phyloP scores from a whole-genome alignment of 352 stramenopile genomes.

The Nothophytophthora sp. region DNA sequence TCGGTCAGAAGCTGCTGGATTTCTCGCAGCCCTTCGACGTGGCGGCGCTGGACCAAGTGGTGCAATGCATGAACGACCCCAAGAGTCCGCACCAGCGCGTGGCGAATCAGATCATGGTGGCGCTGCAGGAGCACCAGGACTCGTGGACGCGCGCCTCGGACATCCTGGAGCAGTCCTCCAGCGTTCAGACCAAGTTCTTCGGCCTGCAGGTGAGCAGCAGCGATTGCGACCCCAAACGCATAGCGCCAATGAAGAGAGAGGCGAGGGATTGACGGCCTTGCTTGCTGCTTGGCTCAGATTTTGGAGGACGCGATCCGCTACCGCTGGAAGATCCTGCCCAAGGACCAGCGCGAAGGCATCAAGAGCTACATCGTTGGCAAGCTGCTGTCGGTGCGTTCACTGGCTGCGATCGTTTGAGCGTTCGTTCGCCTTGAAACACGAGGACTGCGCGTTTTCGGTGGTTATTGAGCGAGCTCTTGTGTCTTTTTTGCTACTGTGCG shows the following conservation, averaged over 20 bases:
- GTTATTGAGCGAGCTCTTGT: not conserved
- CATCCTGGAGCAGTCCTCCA: conserved; percentile 95
- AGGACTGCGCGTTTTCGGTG: not conserved
- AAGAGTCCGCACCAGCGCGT: conserved; percentile 91
- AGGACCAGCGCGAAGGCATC: conserved; percentile 97
- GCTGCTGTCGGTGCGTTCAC: conserved; percentile 86
- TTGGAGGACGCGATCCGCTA: conserved; percentile 98
- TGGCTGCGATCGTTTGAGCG: conserved; percentile 34
- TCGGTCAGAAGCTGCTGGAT: conserved; percentile 92
- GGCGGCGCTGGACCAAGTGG: conserved; percentile 94
- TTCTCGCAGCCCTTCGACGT: conserved; percentile 97
- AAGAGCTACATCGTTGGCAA: conserved; percentile 99
- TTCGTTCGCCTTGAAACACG: conserved; percentile 84
- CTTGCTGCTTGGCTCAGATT: conserved; percentile 64
- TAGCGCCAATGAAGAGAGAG: not conserved
- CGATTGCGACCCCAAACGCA: not conserved
- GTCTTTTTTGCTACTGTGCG: not conserved
- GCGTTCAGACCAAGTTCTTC: conserved; percentile 92
- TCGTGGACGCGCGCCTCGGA: conserved; percentile 93
- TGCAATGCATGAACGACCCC: conserved; percentile 96
- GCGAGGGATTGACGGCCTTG: not conserved
- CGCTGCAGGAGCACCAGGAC: conserved; percentile 93
- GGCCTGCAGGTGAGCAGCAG: conserved; percentile 70
- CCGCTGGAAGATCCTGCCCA: conserved; percentile 96
- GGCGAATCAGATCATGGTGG: conserved; percentile 94